These are phyloP conservation scores for Gamarada debralockiae DNA, from an alignment of 495 filamentous ascomycete genomes.

Conservation along the genomic window DNA sequence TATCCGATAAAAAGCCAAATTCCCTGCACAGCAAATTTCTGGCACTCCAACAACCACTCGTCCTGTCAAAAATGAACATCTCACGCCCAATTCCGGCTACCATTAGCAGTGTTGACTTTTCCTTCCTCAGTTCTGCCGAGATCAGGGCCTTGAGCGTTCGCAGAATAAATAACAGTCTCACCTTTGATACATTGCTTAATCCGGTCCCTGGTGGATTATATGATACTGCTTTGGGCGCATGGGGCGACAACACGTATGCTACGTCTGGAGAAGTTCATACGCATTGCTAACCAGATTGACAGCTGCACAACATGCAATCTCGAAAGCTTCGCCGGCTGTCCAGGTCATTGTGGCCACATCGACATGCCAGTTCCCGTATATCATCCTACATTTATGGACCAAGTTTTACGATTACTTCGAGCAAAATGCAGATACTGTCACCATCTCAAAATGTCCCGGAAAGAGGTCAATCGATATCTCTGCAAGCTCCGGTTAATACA, in stretches of 20 bases:
- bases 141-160: slow-evolving; percentile 88
- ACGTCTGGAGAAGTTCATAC: not conserved
- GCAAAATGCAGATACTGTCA: slow-evolving; percentile 89
- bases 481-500: slow-evolving; percentile 88
- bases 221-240: slow-evolving; percentile 89
- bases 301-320: slow-evolving; percentile 91
- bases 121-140: slow-evolving; percentile 72
- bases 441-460: slow-evolving; percentile 68
- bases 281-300: slow-evolving; percentile 10
- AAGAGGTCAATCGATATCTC: slow-evolving; percentile 66
- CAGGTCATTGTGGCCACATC: slow-evolving; percentile 93
- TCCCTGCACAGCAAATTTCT: too few species aligned
- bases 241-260: slow-evolving; percentile 68
- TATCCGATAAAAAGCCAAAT: too few species aligned
- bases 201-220: slow-evolving; percentile 87
- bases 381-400: slow-evolving; percentile 91
- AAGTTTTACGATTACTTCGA: slow-evolving; percentile 75
- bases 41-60: too few species aligned
- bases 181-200: slow-evolving; percentile 84
- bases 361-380: slow-evolving; percentile 90
- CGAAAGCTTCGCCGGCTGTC: slow-evolving; percentile 66
- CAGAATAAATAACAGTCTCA: slow-evolving; percentile 81
- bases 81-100: slow-evolving; percentile 82
- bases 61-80: slow-evolving; percentile 61
- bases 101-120: slow-evolving; percentile 87